phyloP scores from a whole-genome alignment of 2,329 filamentous ascomycete species.

The Fusarium tricinctum region DNA sequence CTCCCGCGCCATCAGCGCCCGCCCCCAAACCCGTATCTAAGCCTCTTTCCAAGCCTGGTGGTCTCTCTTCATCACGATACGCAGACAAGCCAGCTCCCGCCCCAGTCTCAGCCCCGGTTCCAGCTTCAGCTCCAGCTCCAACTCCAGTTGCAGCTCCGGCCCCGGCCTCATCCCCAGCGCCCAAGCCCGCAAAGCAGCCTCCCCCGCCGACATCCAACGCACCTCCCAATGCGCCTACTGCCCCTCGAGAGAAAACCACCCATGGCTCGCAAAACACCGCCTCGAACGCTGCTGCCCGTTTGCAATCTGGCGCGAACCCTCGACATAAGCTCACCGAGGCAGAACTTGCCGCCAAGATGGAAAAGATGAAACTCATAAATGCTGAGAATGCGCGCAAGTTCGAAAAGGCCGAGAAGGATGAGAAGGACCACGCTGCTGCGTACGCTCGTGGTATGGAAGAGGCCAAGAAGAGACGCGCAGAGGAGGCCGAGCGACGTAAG shows the following conservation, averaged over 20 bases:
- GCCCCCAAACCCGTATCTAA: slow-evolving; percentile 12
- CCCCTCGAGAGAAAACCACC: slow-evolving; percentile 48
- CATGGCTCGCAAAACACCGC: slow-evolving; percentile 51
- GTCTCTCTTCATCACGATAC: slow-evolving; percentile 53
- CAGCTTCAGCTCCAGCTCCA: slow-evolving; percentile 7
- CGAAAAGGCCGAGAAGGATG: slow-evolving; percentile 70
- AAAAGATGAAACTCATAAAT: slow-evolving; percentile 70
- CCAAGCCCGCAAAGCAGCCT: slow-evolving; percentile 34
- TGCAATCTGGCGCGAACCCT: slow-evolving; percentile 70
- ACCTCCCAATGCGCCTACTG: slow-evolving; percentile 52
- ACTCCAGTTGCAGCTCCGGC: slow-evolving; percentile 4
- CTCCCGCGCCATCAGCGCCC: slow-evolving; percentile 34
- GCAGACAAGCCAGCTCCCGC: slow-evolving; percentile 50
- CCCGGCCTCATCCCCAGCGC: slow-evolving; percentile 6
- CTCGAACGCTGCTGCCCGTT: slow-evolving; percentile 58
- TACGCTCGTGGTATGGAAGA: slow-evolving; percentile 70
- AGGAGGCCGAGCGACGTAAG: slow-evolving; percentile 66
- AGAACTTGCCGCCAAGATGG: slow-evolving; percentile 72
- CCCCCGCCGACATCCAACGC: slow-evolving; percentile 46
- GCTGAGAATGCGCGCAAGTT: slow-evolving; percentile 72
- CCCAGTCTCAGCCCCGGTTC: background rate
- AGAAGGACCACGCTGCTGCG: slow-evolving; percentile 67
- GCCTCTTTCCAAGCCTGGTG: slow-evolving; percentile 26
- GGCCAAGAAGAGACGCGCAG: slow-evolving; percentile 63
- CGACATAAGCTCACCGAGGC: slow-evolving; percentile 71